These are phyloP conservation scores for Podaxis sp. DNA, from an alignment of 768 basidiomycete genomes.

Conservation along the genomic window DNA sequence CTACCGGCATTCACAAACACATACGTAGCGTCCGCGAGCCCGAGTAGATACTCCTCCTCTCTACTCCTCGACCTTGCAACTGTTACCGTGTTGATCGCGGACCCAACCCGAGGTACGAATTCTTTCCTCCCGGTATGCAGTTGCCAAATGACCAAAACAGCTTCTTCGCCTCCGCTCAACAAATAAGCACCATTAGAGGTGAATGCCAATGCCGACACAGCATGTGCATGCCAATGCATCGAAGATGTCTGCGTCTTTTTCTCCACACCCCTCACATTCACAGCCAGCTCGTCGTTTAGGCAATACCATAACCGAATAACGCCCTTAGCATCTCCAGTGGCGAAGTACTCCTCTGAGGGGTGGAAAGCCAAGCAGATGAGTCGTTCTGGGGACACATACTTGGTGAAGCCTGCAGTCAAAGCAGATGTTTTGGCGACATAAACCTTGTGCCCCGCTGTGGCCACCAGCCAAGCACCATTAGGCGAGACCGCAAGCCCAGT, in stretches of 20 bases:
- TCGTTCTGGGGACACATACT: conserved; percentile 77
- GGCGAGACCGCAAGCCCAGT: conserved; percentile 71
- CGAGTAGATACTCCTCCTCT: conserved; percentile 87
- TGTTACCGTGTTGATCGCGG: conserved; percentile 74
- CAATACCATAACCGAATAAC: conserved; percentile 92
- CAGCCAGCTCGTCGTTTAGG: conserved; percentile 57
- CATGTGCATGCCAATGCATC: conserved; percentile 97
- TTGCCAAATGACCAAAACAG: conserved; percentile 97
- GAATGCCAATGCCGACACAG: conserved; percentile 84
- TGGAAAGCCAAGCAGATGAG: conserved; percentile 87
- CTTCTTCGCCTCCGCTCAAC: conserved; percentile 92
- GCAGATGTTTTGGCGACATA: conserved; percentile 66
- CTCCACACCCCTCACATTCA: conserved; percentile 60
- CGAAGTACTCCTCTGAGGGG: conserved; percentile 90
- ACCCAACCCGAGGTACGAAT: conserved; percentile 90
- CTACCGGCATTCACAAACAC: conserved; percentile 71
- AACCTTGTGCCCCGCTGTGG: conserved; percentile 72
- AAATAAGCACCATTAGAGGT: conserved; percentile 90
- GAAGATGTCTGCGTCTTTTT: conserved; percentile 82
- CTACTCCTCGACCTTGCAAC: conserved; percentile 47
- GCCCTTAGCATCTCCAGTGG: conserved; percentile 88
- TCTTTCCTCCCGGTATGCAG: conserved; percentile 85
- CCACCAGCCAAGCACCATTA: conserved; percentile 77
- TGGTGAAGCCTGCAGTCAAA: conserved; percentile 67
- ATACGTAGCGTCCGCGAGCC: conserved; percentile 79